Conservation (phyloP, 106 monocot species). For the Dactylorhiza incarnata region DNA sequence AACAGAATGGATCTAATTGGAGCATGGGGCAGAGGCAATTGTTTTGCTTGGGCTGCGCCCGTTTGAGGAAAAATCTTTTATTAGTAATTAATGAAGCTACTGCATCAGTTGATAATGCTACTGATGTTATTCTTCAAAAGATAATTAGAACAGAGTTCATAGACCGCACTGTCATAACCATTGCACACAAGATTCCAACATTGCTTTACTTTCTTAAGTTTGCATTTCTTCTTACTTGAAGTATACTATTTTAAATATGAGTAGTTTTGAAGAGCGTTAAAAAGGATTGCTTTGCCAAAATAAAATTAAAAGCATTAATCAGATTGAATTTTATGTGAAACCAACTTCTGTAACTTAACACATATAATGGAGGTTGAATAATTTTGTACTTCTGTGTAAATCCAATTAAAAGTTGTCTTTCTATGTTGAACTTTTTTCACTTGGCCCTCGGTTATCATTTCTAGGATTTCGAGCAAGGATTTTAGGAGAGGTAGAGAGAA, state of each 20-base stretch:
- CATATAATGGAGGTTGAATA: no score
- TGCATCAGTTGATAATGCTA: conserved; percentile 91
- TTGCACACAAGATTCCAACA: conserved; percentile 67
- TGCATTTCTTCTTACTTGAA: no score
- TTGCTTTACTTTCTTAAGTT: conserved; percentile 1
- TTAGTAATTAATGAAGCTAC: conserved; percentile 94
- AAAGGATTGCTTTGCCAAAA: no score
- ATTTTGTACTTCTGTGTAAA: no score
- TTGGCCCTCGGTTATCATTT: background rate
- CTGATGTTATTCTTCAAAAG: conserved; percentile 56
- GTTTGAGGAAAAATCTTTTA: conserved; percentile 62
- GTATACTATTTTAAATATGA: no score
- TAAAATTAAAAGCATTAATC: no score
- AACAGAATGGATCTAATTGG: conserved; percentile 96
- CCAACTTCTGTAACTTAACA: no score
- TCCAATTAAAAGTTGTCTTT: background rate
- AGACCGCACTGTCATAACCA: conserved; percentile 52
- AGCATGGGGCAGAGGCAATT: conserved; percentile 90
- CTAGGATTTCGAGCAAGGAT: background rate
- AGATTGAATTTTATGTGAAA: no score
- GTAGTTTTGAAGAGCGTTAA: no score
- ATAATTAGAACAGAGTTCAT: conserved; percentile 53
- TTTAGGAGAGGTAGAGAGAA: background rate
- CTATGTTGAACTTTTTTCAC: background rate
- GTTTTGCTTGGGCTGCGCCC: conserved; percentile 78